These are phyloP conservation scores for Cercospora berteroae DNA, from an alignment of 2,329 filamentous ascomycete species.

Conservation along the genomic window DNA sequence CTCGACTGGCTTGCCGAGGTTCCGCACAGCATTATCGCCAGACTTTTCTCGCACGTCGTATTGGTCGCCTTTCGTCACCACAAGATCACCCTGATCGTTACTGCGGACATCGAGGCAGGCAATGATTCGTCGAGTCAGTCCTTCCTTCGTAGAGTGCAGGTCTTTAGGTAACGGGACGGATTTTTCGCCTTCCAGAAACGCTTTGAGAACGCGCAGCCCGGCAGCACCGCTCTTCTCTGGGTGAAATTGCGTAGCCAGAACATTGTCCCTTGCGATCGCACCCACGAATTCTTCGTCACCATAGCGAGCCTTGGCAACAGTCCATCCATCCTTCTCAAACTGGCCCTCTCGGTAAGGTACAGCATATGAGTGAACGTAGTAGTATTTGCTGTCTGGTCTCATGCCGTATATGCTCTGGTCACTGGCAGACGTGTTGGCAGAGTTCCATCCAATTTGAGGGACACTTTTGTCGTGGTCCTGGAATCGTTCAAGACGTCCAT, in stretches of 20 bases:
- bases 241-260: constrained; percentile 94
- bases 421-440: constrained; percentile 62
- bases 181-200: constrained; percentile 75
- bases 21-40: constrained; percentile 66
- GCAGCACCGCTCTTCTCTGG: constrained; percentile 95
- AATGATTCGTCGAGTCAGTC: constrained; percentile 88
- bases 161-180: constrained; percentile 53
- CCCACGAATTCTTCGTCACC: constrained; percentile 88
- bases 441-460: constrained; percentile 99
- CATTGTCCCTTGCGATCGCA: constrained; percentile 78
- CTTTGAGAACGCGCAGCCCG: constrained; percentile 76
- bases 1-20: constrained; percentile 94
- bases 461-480: constrained; percentile 77
- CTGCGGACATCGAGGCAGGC: constrained; percentile 93
- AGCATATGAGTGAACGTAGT: constrained; percentile 96
- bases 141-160: constrained; percentile 51
- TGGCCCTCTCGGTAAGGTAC: constrained; percentile 70
- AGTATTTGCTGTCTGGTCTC: constrained; percentile 83
- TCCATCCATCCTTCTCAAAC: constrained; percentile 81
- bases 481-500: constrained; percentile 71
- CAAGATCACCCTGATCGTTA: constrained; percentile 90
- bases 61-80: constrained; percentile 97
- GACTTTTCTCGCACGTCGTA: constrained; percentile 96
- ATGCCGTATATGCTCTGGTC: constrained; percentile 71
- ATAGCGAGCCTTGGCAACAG: constrained; percentile 86